phyloP scores from a whole-genome alignment of 2,329 filamentous ascomycete genomes.

The Incumbomyces delicatus region DNA sequence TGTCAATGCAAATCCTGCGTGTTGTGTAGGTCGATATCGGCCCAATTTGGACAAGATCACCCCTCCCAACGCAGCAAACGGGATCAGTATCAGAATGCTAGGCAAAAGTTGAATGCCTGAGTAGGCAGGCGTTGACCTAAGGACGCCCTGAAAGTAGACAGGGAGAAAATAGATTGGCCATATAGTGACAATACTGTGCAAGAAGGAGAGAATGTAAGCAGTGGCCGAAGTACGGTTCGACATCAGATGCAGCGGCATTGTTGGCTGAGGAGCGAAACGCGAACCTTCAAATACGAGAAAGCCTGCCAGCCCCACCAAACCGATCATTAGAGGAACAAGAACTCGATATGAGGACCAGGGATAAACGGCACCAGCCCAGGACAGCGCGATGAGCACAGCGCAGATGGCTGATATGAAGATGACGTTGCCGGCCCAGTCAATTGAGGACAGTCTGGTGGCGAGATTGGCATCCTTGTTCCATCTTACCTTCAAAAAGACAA shows the following conservation, averaged over 20 bases:
- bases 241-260: slow-evolving; percentile 38
- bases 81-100: slow-evolving; percentile 10
- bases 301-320: slow-evolving; percentile 20
- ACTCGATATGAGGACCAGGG: slow-evolving; percentile 25
- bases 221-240: slow-evolving; percentile 30
- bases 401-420: slow-evolving; percentile 23
- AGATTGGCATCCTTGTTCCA: slow-evolving; percentile 1
- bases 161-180: slow-evolving; percentile 35
- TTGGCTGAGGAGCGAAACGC: slow-evolving; percentile 18
- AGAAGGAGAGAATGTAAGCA: slow-evolving; percentile 28
- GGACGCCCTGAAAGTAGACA: slow-evolving; percentile 34
- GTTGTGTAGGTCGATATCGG: slow-evolving; percentile 23
- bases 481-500: slow-evolving; percentile 17
- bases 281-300: slow-evolving; percentile 5
- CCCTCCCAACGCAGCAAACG: slow-evolving; percentile 18
- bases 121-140: slow-evolving; percentile 19
- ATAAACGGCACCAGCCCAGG: slow-evolving; percentile 24
- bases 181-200: slow-evolving; percentile 29
- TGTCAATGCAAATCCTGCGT: slow-evolving; percentile 13
- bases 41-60: slow-evolving; percentile 21
- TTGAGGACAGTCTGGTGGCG: slow-evolving; percentile 8
- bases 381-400: slow-evolving; percentile 25
- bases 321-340: slow-evolving; percentile 15
- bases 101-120: slow-evolving; percentile 23
- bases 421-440: slow-evolving; percentile 25